phyloP scores from a whole-genome alignment of 805 yeast species.

The Metschnikowia arizonensis region DNA sequence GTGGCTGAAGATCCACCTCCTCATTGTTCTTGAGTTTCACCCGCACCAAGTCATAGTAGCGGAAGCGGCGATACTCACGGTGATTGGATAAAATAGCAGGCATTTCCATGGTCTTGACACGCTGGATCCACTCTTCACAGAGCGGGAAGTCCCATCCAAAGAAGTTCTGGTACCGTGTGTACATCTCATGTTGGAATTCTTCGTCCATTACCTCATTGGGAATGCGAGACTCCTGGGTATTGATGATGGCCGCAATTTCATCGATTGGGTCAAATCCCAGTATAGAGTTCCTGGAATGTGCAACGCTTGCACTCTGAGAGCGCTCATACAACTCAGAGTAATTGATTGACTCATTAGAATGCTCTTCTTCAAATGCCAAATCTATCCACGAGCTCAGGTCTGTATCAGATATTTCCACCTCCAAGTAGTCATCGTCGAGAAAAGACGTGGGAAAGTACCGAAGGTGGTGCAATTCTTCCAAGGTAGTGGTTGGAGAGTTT shows the following conservation, averaged over 20 bases:
- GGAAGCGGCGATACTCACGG: constrained; percentile 13
- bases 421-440: neutral
- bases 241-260: neutral
- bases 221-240: neutral
- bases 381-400: neutral
- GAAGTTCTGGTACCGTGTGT: constrained; percentile 1
- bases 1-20: constrained; percentile 1
- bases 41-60: constrained; percentile 14
- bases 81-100: constrained; percentile 3
- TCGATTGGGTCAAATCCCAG: neutral
- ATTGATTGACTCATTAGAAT: neutral
- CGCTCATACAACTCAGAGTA: neutral
- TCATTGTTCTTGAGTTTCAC: neutral
- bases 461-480: neutral
- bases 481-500: neutral
- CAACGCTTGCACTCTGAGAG: neutral
- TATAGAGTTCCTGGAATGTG: too few relatives aligned
- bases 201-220: neutral
- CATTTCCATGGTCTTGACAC: constrained; percentile 1
- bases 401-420: neutral
- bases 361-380: neutral
- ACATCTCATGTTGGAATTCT: neutral
- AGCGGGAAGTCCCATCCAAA: constrained; percentile 3
- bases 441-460: neutral
- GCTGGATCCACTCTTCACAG: constrained; percentile 2